Evolutionary conservation across 1,284 basidiomycete species (phyloP), one percentile per base, ranked within the genome.

Genomic region (Veloboletus limbatus): DNA sequence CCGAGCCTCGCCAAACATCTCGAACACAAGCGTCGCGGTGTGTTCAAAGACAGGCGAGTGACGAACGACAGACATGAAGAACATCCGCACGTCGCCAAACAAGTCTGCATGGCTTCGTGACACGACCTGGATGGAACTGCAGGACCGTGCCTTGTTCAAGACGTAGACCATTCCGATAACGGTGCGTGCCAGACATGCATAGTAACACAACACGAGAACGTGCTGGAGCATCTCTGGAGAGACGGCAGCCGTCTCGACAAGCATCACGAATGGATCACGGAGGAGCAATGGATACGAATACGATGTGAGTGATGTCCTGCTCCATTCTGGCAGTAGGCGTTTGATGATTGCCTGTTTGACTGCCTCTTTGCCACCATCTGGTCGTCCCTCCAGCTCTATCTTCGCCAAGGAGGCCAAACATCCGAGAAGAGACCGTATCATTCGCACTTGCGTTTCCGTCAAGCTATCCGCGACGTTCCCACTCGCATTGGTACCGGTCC

Each of bases 301-400:
- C 34, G 88, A 77, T 52, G 82, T 78, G 63, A 90, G 63, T 13
- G 85, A 78, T 6, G 85, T 85, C 32, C 90, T 80, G 58, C 88
- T 92, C 89, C 91, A 94, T 64, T 94, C 92, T 2, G 92, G 92
- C 24, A 95, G 63, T 26, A 95, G 71, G 8, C 92, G 79, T 56
- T 93, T 92, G 69, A 94, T 84, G 54, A 96, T 85, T 0, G 89
- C 89, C 48, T 93, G 90, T 28, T 86, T 78, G 47, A 85, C 76
- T 3, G 82, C 79, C 54, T 88, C 81, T 37, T 77, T 72, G 13
- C 86, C 82, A 60, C 88, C 82, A 62, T 89, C 82, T 3, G 79
- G 70, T 51, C 84, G 68, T 43, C 71, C 73, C 60, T 79, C 81
- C 66, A 89, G 82, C 48, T 85, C 78, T 35, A 89, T 66, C 8